Conservation (phyloP, 805 yeast genomes). For the Teunomyces kruisii region DNA sequence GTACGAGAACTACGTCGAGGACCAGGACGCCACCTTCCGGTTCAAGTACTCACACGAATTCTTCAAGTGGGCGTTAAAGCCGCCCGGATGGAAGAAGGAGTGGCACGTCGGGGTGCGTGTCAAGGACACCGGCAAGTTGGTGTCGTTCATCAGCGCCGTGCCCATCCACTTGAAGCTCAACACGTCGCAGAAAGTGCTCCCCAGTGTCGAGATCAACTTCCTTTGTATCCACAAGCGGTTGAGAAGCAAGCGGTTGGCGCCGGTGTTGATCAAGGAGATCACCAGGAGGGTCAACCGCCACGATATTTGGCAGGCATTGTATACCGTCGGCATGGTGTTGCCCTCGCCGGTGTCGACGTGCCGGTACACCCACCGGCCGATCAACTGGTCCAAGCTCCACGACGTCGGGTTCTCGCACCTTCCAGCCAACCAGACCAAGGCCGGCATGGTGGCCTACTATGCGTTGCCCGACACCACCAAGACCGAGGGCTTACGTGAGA, state of each 20-base stretch:
- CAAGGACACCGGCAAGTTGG: slow-evolving; percentile 67
- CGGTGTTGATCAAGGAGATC: slow-evolving; percentile 88
- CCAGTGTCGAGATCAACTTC: slow-evolving; percentile 88
- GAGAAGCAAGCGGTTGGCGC: slow-evolving; percentile 91
- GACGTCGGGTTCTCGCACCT: slow-evolving; percentile 88
- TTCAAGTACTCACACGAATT: slow-evolving; percentile 84
- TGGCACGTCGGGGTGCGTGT: slow-evolving; percentile 96
- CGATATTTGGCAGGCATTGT: slow-evolving; percentile 93
- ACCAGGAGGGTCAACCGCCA: slow-evolving; percentile 86
- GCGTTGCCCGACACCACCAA: slow-evolving; percentile 53
- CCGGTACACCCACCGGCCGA: slow-evolving; percentile 89
- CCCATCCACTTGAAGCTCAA: slow-evolving; percentile 71
- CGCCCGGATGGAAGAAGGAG: slow-evolving; percentile 87
- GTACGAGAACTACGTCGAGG: slow-evolving; percentile 93
- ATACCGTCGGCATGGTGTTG: slow-evolving; percentile 86
- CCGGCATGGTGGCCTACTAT: slow-evolving; percentile 63
- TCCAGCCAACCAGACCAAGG: slow-evolving; percentile 67
- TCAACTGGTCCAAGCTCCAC: slow-evolving; percentile 85
- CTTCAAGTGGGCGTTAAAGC: slow-evolving; percentile 87
- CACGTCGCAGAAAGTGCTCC: slow-evolving; percentile 42
- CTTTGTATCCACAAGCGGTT: slow-evolving; percentile 92
- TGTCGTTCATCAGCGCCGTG: slow-evolving; percentile 90
- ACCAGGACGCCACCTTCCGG: slow-evolving; percentile 86
- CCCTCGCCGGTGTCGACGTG: slow-evolving; percentile 92
- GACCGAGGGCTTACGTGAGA: slow-evolving; percentile 55